phyloP scores from a whole-genome alignment of 306 rosid genomes.

The Castanospermum australe region DNA sequence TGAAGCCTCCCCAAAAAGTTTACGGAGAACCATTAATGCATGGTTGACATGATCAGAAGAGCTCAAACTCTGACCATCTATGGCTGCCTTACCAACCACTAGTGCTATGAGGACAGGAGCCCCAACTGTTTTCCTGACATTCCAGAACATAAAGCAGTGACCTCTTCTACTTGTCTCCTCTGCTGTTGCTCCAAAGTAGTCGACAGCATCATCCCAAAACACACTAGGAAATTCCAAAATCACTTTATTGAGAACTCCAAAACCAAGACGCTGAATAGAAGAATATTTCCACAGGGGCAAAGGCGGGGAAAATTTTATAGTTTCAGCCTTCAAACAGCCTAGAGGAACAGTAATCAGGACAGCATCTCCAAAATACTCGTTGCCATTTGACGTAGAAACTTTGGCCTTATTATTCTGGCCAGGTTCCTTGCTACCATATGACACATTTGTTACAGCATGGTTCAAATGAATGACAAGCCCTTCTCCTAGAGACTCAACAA shows the following conservation, averaged over 20 bases:
- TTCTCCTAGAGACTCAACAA: conserved; percentile 90
- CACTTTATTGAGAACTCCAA: conserved; percentile 95
- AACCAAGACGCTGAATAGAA: conserved; percentile 90
- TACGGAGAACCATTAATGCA: conserved; percentile 89
- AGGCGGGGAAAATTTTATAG: conserved; percentile 84
- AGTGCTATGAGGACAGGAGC: conserved; percentile 98
- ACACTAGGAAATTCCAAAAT: conserved; percentile 86
- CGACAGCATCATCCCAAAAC: conserved; percentile 98
- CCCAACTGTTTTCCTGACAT: conserved; percentile 89
- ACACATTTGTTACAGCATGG: conserved; percentile 79
- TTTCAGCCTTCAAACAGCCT: conserved; percentile 94
- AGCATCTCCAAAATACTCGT: conserved; percentile 77
- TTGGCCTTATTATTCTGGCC: conserved; percentile 56
- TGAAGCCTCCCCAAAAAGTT: conserved; percentile 82
- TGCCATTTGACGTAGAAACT: conserved; percentile 79
- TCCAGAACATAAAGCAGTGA: conserved; percentile 99
- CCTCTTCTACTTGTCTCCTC: conserved; percentile 88
- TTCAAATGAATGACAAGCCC: conserved; percentile 72
- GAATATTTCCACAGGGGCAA: conserved; percentile 91
- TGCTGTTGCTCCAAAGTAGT: conserved; percentile 99
- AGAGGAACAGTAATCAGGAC: conserved; percentile 91
- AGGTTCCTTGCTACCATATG: conserved; percentile 54
- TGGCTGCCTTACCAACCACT: conserved; percentile 96
- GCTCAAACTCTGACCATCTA: conserved; percentile 72
- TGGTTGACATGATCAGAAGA: conserved; percentile 79